Conservation (phyloP, 164 flowering plant species). For the Tetrastigma voinierianum region DNA sequence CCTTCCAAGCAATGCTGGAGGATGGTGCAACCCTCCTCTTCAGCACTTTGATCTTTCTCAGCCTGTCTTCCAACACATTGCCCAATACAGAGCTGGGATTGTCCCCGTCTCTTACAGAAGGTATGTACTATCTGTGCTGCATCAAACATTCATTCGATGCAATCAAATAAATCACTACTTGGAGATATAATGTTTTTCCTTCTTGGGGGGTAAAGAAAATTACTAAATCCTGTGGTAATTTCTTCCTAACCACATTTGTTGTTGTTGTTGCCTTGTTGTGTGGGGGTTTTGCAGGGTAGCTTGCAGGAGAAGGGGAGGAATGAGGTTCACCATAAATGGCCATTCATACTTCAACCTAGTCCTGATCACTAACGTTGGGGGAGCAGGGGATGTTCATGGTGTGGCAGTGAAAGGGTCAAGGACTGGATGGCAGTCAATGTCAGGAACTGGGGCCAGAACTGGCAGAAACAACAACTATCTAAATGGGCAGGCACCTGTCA, state of each 20-base stretch:
- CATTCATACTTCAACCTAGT: constrained; percentile 36
- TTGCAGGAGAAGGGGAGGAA: constrained; percentile 35
- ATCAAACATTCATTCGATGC: too few species aligned
- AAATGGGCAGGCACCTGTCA: constrained; percentile 20
- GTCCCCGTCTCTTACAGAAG: constrained; percentile 10
- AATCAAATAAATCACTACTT: too few species aligned
- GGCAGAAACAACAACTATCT: constrained; percentile 11
- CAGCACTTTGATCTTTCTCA: constrained; percentile 7
- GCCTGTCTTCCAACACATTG: constrained; percentile 9
- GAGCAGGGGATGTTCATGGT: constrained; percentile 24
- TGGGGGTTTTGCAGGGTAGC: constrained; percentile 26
- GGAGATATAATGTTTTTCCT: too few species aligned
- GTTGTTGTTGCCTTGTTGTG: too few species aligned
- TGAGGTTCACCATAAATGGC: constrained; percentile 43
- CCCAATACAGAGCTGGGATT: constrained; percentile 9
- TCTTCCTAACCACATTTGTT: too few species aligned
- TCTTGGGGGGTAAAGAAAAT: too few species aligned
- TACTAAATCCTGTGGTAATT: too few species aligned
- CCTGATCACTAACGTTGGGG: constrained; percentile 39
- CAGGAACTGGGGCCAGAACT: constrained; percentile 18
- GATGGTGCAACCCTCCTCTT: constrained; percentile 15
- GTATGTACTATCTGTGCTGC: neutral
- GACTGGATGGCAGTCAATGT: constrained; percentile 8
- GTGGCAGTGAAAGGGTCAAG: constrained; percentile 7
- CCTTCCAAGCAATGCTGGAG: constrained; percentile 4